Conservation (phyloP, 352 stramenopile genomes). For the Phytophthora hibernalis region DNA sequence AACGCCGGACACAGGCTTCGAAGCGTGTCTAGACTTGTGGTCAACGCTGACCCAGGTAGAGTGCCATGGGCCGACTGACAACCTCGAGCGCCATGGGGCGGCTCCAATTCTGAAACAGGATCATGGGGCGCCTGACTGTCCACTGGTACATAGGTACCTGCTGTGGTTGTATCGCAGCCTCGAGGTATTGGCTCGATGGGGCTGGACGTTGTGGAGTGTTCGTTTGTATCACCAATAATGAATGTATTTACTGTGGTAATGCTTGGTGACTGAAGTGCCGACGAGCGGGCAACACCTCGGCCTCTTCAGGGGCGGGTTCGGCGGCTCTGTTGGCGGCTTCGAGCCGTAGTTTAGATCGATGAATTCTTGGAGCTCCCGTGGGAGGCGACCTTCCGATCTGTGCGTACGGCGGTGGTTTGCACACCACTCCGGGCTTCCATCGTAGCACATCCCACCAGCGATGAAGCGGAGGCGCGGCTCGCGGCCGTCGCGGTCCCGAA, state of each 20-base stretch:
- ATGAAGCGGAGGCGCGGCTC: slow-evolving; percentile 16
- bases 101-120: not conserved
- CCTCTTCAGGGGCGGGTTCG: slow-evolving; percentile 1
- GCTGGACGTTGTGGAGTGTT: not conserved
- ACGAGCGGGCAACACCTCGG: slow-evolving; percentile 15
- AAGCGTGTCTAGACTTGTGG: not conserved
- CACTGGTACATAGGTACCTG: not conserved
- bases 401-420: slow-evolving; percentile 6
- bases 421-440: not conserved
- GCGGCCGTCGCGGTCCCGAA: not conserved
- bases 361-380: slow-evolving; percentile 3
- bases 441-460: slow-evolving; percentile 13
- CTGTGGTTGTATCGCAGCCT: not conserved
- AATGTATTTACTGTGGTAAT: slow-evolving; percentile 12
- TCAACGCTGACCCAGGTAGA: not conserved
- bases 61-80: slow-evolving; percentile 5
- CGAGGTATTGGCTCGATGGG: not conserved
- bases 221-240: slow-evolving; percentile 6
- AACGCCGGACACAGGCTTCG: not conserved
- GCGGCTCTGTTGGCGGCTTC: not conserved
- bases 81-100: not conserved
- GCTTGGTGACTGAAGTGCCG: slow-evolving; percentile 9
- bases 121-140: slow-evolving; percentile 8
- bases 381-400: not conserved
- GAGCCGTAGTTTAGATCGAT: slow-evolving; percentile 5